A percentile compares a stretch with the other conserved stretches of the same genome.
phyloP scores from a whole-genome alignment of 208 protist genomes.

The Angomonas deanei region DNA sequence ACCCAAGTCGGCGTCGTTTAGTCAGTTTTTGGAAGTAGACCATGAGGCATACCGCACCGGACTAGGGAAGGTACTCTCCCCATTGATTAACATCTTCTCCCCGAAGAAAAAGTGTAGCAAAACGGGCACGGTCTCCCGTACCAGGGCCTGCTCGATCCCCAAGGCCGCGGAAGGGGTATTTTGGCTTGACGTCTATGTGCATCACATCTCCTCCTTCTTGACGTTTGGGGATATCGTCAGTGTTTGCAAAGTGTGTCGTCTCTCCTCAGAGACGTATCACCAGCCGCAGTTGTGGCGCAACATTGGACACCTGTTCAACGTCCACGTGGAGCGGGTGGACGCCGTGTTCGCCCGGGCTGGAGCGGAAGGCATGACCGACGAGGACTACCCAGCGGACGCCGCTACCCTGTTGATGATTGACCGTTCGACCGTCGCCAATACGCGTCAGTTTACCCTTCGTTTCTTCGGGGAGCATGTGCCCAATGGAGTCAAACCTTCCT shows the following conservation, averaged over 20 bases:
- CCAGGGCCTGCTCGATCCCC: not conserved
- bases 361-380: no score
- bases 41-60: not conserved
- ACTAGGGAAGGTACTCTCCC: not conserved
- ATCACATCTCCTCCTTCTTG: not conserved
- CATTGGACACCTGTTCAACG: not conserved
- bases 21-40: not conserved
- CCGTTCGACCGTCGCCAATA: no score
- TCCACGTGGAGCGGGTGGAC: no score
- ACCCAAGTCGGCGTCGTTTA: no score
- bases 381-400: no score
- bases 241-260: not conserved
- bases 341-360: no score
- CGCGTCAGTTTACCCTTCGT: no score
- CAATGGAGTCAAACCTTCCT: not conserved
- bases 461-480: no score
- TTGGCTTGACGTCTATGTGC: not conserved
- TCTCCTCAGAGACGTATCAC: not conserved
- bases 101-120: not conserved
- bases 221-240: not conserved
- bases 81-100: not conserved
- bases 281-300: not conserved
- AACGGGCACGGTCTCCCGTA: not conserved
- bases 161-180: not conserved
- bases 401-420: no score